Evolutionary conservation across 2,329 filamentous ascomycete species (phyloP), one percentile per base, ranked within the genome.

Genomic region (Sarocladium kiliense): DNA sequence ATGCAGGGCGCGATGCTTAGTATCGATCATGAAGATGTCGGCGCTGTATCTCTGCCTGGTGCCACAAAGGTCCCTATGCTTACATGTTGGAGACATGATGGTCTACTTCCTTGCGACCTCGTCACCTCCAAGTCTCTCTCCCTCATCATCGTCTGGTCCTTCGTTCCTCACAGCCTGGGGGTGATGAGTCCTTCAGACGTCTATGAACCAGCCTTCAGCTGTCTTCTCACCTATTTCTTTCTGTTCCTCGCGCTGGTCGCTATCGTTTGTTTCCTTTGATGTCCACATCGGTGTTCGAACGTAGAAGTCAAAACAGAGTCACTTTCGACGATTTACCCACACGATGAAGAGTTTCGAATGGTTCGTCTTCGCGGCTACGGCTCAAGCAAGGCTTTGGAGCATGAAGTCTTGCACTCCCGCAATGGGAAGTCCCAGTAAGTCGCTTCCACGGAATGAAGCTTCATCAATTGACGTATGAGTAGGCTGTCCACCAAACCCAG

Each of bases 401-500:
- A 9, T 39, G 36, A 39, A 39, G 36, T n/a, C 36, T 16, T 65
- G 63, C 57, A 60, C 65, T 50, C 63, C 64, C 1, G 58, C 62
- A 18, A 57, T 57, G 23, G 65, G 65, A 51, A 62, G 65, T 53
- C 60, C 58, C 18, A 56, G 63, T 66, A 62, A 55, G 51, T 54
- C 54, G n/a, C n/a, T n/a, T n/a, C n/a, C n/a, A n/a, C n/a, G n/a
- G n/a, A n/a, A n/a, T n/a, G n/a, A n/a, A n/a, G n/a, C n/a, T n/a
- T n/a, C n/a, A n/a, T n/a, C n/a, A 27, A 14, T 25, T 32, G 21
- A 32, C 19, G 1, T 44, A 3, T 41, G 19, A 42, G 30, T n/a
- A 68, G 67, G 58, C 42, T 91, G 88, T 66, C 78, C 85, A 10
- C 70, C 86, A 19, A 76, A 90, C 64, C 77, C 85, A n/a, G 88